phyloP scores from a whole-genome alignment of 1,139 yeast genomes.

The Debaryomyces sp. region DNA sequence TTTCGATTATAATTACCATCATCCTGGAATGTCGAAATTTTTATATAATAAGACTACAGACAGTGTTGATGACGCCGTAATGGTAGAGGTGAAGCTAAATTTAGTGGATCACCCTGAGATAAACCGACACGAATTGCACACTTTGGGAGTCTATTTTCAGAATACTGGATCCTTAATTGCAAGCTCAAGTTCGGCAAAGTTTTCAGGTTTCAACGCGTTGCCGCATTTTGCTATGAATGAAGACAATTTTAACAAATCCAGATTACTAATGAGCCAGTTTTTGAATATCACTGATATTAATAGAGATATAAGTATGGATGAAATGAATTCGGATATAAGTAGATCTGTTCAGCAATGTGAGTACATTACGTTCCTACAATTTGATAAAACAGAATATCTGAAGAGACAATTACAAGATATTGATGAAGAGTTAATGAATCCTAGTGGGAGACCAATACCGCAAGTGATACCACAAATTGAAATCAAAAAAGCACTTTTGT shows the following conservation, averaged over 20 bases:
- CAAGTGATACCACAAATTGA: constrained; percentile 54
- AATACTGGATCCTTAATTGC: constrained; percentile 69
- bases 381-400: constrained; percentile 59
- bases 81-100: constrained; percentile 26
- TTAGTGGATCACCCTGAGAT: constrained; percentile 46
- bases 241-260: constrained; percentile 43
- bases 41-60: constrained; percentile 16
- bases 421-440: constrained; percentile 71
- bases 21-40: constrained; percentile 21
- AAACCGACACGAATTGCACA: constrained; percentile 45
- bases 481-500: constrained; percentile 59
- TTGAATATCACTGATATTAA: constrained; percentile 44
- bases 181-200: constrained; percentile 71
- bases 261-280: constrained; percentile 37
- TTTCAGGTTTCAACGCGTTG: constrained; percentile 60
- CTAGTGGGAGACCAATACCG: constrained; percentile 75
- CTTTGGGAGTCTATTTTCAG: constrained; percentile 73
- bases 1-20: constrained; percentile 26
- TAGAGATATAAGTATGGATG: constrained; percentile 37
- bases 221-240: constrained; percentile 59
- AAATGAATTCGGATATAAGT: constrained; percentile 39
- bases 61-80: constrained; percentile 33
- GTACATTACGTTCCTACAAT: constrained; percentile 65
- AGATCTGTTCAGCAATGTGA: constrained; percentile 64
- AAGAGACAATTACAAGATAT: constrained; percentile 57